phyloP scores from a whole-genome alignment of 148 eudicot genomes.

The Camellia lanceoleosa region DNA sequence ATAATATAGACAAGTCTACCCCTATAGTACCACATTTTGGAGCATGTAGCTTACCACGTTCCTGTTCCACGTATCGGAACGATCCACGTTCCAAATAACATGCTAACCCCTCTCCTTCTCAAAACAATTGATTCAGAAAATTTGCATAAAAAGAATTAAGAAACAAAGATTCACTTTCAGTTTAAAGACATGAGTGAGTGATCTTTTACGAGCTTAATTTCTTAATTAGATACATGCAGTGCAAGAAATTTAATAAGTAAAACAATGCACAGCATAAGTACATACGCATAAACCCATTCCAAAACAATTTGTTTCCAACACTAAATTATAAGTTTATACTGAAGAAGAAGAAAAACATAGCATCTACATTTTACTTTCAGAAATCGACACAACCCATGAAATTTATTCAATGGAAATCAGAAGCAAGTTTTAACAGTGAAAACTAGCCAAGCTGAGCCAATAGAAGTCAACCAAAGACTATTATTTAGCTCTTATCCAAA shows the following conservation, averaged over 20 bases:
- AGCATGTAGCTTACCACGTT: no score
- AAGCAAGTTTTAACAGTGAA: not conserved
- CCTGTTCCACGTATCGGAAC: no score
- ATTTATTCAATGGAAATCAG: not conserved
- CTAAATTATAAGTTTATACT: not conserved
- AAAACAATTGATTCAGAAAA: not conserved
- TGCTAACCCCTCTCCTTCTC: not conserved
- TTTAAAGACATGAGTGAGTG: not conserved
- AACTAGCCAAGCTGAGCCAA: not conserved
- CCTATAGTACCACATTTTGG: no score
- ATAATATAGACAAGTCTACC: no score
- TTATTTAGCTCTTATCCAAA: not conserved
- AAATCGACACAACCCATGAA: not conserved
- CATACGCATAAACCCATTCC: not conserved
- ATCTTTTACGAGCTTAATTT: not conserved
- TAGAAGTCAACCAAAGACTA: not conserved
- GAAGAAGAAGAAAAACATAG: not conserved
- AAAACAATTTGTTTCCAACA: not conserved
- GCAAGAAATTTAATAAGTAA: not conserved
- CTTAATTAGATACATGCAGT: slow-evolving; percentile 1
- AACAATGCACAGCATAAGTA: not conserved
- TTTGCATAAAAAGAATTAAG: not conserved
- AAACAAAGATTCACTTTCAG: not conserved
- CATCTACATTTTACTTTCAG: not conserved
- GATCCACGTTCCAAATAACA: no score